These are phyloP conservation scores for Fusarium heterosporum DNA, from an alignment of 2,329 filamentous ascomycete genomes.

Conservation along the genomic window DNA sequence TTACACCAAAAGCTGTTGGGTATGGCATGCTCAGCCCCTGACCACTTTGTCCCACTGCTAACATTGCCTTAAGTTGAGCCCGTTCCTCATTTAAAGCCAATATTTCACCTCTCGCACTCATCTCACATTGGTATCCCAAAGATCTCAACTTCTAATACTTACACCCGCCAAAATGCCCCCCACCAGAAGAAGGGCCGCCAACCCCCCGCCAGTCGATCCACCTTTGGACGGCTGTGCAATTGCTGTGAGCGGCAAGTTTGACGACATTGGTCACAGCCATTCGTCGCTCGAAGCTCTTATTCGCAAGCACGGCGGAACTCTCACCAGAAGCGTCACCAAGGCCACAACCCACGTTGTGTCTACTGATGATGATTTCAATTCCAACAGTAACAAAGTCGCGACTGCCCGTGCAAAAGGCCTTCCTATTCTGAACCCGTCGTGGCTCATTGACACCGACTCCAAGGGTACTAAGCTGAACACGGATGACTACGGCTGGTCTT, in stretches of 20 bases:
- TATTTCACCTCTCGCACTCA: background rate
- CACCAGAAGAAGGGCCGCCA: slow-evolving; percentile 40
- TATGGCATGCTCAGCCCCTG: slow-evolving; percentile 40
- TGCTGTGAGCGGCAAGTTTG: slow-evolving; percentile 71
- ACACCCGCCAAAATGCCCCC: slow-evolving; percentile 37
- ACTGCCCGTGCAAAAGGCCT: slow-evolving; percentile 60
- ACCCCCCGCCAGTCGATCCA: slow-evolving; percentile 34
- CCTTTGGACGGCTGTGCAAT: slow-evolving; percentile 64
- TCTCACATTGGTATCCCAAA: background rate
- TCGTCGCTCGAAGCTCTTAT: slow-evolving; percentile 60
- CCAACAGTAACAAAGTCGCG: slow-evolving; percentile 63
- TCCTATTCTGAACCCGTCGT: slow-evolving; percentile 68
- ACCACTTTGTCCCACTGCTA: slow-evolving; percentile 32
- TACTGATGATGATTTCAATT: slow-evolving; percentile 64
- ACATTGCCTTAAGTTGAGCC: slow-evolving; percentile 25
- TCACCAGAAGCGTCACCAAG: slow-evolving; percentile 61
- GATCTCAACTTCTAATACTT: background rate
- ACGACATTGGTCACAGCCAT: slow-evolving; percentile 64
- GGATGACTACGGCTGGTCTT: slow-evolving; percentile 47
- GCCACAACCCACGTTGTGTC: slow-evolving; percentile 68
- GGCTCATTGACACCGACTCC: slow-evolving; percentile 68
- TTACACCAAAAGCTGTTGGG: slow-evolving; percentile 33
- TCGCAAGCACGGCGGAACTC: slow-evolving; percentile 60
- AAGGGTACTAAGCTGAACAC: slow-evolving; percentile 42
- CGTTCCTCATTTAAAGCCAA: slow-evolving; percentile 1